Conservation (phyloP, 1,284 basidiomycete genomes). For the Stereum hirsutum region DNA sequence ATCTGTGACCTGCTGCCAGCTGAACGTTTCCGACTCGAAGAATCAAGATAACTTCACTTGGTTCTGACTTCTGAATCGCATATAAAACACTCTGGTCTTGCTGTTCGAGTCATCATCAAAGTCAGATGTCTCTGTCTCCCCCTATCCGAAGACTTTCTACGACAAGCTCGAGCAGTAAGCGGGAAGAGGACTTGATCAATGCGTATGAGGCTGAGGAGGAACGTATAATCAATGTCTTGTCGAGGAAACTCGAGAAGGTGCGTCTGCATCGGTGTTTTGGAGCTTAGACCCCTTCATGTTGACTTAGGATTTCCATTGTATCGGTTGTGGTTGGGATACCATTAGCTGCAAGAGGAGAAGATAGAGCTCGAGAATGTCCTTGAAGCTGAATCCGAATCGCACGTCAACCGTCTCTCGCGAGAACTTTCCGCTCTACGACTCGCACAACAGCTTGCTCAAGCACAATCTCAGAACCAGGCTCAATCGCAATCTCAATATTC, state of each 20-base stretch:
- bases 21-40: too few relatives aligned
- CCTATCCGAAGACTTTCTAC: constrained; percentile 48
- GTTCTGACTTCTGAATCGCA: too few relatives aligned
- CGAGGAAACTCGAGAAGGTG: constrained; percentile 72
- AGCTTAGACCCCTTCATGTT: not conserved
- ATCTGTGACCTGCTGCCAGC: too few relatives aligned
- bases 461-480: constrained; percentile 23
- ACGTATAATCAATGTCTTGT: constrained; percentile 72
- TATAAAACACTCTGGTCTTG: too few relatives aligned
- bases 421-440: constrained; percentile 59
- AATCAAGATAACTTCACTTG: too few relatives aligned
- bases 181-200: constrained; percentile 70
- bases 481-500: constrained; percentile 18
- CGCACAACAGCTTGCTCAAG: constrained; percentile 33
- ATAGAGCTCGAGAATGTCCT: constrained; percentile 71
- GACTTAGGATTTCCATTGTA: too few relatives aligned
- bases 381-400: constrained; percentile 72
- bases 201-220: constrained; percentile 84
- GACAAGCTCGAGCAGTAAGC: constrained; percentile 37
- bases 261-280: constrained; percentile 14
- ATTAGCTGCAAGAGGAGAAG: constrained; percentile 70
- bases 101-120: too few relatives aligned
- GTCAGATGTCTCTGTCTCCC: constrained; percentile 54
- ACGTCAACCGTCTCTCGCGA: constrained; percentile 64
- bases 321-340: too few relatives aligned